Evolutionary conservation across 495 filamentous ascomycete species (phyloP).

Genomic region (Astrocystis sublimbata): DNA sequence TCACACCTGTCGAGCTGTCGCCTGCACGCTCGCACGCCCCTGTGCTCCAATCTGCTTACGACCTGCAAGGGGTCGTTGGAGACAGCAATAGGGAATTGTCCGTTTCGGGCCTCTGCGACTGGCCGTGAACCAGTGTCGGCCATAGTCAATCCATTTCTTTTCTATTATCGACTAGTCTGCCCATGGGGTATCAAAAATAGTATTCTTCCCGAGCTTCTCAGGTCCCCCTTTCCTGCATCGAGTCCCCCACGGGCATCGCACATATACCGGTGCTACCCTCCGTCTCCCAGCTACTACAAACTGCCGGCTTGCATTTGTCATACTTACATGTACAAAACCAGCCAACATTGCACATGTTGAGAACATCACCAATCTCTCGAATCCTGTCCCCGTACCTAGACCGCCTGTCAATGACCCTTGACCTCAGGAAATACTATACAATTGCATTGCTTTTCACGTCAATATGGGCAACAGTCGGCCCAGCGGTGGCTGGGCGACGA

Average conservation of each 20-base stretch:
- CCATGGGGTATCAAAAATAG: neutral
- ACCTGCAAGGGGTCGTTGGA: constrained; percentile 5
- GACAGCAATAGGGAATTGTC: neutral
- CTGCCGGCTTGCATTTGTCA: neutral
- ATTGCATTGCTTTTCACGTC: neutral
- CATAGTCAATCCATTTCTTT: neutral
- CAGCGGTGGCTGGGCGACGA: constrained; percentile 30
- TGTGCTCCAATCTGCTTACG: constrained; percentile 9
- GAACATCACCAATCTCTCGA: neutral
- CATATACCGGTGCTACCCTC: constrained; percentile 13
- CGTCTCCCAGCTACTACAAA: neutral
- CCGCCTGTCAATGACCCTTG: neutral
- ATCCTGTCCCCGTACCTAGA: neutral
- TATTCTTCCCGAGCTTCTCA: no score
- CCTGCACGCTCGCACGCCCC: no score
- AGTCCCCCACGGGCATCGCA: constrained; percentile 1
- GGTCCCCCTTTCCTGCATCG: constrained; percentile 7
- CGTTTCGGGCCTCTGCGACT: neutral
- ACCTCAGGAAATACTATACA: neutral
- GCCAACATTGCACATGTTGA: neutral
- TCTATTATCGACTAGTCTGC: neutral
- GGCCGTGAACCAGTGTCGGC: neutral
- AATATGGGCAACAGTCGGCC: constrained; percentile 21
- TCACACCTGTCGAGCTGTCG: neutral
- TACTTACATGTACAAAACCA: no score